Evolutionary conservation across 106 monocot genomes (phyloP).

Genomic region (Amphibolis antarctica): DNA sequence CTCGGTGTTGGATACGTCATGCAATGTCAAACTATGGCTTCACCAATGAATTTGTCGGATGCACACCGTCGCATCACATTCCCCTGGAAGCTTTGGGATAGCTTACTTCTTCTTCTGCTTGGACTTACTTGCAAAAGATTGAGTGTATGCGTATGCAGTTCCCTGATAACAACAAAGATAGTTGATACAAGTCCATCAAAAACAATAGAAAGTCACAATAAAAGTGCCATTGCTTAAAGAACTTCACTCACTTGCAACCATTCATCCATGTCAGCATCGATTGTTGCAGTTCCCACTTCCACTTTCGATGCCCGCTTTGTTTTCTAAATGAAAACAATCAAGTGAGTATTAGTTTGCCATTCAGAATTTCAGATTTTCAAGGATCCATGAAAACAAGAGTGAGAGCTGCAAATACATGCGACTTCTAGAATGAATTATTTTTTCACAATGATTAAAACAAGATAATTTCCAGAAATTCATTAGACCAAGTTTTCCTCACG

Average conservation of each 20-base stretch:
- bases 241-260: constrained; percentile 18
- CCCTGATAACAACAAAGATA: constrained; percentile 25
- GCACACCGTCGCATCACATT: neutral
- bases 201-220: neutral
- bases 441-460: no score
- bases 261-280: constrained; percentile 17
- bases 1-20: neutral
- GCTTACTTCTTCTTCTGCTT: constrained; percentile 77
- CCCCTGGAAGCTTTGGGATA: neutral
- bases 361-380: neutral
- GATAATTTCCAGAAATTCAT: no score
- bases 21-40: neutral
- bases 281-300: constrained; percentile 23
- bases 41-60: neutral
- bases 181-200: neutral
- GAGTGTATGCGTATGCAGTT: constrained; percentile 61
- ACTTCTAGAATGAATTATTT: no score
- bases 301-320: constrained; percentile 19
- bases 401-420: no score
- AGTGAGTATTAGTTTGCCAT: neutral
- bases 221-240: neutral
- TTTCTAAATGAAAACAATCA: constrained; percentile 10
- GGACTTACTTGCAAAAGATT: constrained; percentile 46
- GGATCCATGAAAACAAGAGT: neutral
- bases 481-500: no score